Evolutionary conservation across 2,329 filamentous ascomycete genomes (phyloP).

Genomic region (Penicillium verrucosum): DNA sequence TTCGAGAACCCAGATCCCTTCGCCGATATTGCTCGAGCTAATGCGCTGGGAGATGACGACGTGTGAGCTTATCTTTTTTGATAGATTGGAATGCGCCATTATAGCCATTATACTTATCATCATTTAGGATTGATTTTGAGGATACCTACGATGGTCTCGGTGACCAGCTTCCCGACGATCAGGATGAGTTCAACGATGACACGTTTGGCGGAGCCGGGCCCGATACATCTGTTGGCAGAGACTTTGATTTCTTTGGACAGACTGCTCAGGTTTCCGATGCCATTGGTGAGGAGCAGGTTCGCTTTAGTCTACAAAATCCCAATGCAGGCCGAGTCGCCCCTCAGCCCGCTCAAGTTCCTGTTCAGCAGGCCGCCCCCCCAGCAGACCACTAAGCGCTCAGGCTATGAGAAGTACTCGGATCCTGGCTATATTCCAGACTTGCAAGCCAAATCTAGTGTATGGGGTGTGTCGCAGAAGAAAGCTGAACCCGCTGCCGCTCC

Average conservation of each 20-base stretch:
- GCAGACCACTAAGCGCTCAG: conserved; percentile 66
- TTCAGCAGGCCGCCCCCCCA: conserved; percentile 46
- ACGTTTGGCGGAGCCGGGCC: conserved; percentile 64
- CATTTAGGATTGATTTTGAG: conserved; percentile 74
- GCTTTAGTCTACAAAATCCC: conserved; percentile 73
- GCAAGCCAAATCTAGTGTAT: conserved; percentile 88
- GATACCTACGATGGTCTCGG: conserved; percentile 96
- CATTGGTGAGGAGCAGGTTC: conserved; percentile 85
- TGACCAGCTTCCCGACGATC: conserved; percentile 83
- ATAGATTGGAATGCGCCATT: neutral
- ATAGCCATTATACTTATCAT: neutral
- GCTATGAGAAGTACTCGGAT: conserved; percentile 89
- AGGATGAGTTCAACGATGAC: conserved; percentile 95
- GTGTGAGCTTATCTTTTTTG: conserved; percentile 50
- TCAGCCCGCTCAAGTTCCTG: conserved; percentile 30
- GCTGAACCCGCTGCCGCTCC: conserved; percentile 24
- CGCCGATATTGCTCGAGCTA: conserved; percentile 67
- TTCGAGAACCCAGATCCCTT: conserved; percentile 91
- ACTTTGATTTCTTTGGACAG: conserved; percentile 95
- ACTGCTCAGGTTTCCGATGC: conserved; percentile 83
- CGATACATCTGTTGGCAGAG: conserved; percentile 66
- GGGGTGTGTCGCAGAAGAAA: conserved; percentile 64
- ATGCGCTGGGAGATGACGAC: conserved; percentile 58
- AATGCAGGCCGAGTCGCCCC: conserved; percentile 38
- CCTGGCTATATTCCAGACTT: conserved; percentile 82